Conservation (phyloP, 805 yeast genomes). For the Saccharomycopsis sp. region DNA sequence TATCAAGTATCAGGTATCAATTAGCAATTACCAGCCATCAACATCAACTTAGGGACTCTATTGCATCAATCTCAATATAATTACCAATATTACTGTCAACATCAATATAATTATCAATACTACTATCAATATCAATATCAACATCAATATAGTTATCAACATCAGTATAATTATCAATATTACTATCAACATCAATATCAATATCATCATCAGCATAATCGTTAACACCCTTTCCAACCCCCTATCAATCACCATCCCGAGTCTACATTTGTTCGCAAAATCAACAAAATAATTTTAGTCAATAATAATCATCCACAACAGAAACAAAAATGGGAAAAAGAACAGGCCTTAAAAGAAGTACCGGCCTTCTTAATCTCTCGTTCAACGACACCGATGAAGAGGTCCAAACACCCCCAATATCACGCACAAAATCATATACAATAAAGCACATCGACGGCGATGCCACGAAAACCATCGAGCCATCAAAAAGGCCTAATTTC, state of each 20-base stretch:
- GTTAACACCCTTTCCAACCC: too few relatives aligned
- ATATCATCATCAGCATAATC: too few relatives aligned
- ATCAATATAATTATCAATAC: neutral
- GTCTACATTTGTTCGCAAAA: too few relatives aligned
- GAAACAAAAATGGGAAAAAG: too few relatives aligned
- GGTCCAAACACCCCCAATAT: neutral
- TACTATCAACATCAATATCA: too few relatives aligned
- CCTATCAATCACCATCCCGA: too few relatives aligned
- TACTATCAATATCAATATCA: neutral
- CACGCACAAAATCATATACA: neutral
- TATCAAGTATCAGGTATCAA: neutral
- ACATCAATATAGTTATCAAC: too few relatives aligned
- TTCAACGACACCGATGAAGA: conserved; percentile 5
- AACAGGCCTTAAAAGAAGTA: conserved; percentile 13
- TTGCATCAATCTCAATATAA: neutral
- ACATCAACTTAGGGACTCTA: neutral
- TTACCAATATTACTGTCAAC: neutral
- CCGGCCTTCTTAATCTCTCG: conserved; percentile 18
- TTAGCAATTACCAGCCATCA: too few relatives aligned
- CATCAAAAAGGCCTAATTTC: conserved; percentile 5
- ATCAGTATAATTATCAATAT: too few relatives aligned
- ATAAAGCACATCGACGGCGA: neutral
- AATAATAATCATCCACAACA: too few relatives aligned
- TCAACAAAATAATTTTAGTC: too few relatives aligned
- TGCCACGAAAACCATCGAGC: neutral